Base-by-base conservation (phyloP, 192 early-diverging fungal species). In the Backusella liffmaniae region DNA sequence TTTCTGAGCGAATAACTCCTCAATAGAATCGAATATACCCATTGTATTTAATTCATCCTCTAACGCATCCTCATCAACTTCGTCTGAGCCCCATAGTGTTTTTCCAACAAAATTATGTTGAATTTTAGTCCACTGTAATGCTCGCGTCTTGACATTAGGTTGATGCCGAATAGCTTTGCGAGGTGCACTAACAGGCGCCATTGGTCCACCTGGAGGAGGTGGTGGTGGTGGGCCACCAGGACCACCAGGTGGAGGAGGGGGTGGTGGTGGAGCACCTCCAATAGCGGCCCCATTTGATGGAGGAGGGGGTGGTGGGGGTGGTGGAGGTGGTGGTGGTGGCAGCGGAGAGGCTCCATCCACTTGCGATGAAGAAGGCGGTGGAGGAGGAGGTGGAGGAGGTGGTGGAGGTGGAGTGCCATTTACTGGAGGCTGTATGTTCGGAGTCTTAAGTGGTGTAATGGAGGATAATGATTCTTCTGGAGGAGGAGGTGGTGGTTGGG, bases 121-220 rank as follows among this genome's bases (percentile, higher is more conserved):
- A 56, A 95, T 84, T 76, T 95, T 95, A 59, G 92, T 92, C 94
- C 94, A 95, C 76, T 94, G 92, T 70, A 94, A 56, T 7, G 87
- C 85, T 78, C 93, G 91, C 21, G 92, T 85, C 77, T 93, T 95
- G 76, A 90, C 90, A 67, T 90, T 90, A 21, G 94, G 84, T 72
- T 86, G 83, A 49, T 87, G 86, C 15, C 77, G 81, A 5, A 92
- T 87, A 42, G 85, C 85, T 80, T 94, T 94, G 79, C 88, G 91
- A 67, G 87, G 86, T 49, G 76, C 21, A 73, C 77, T 53, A 81
- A 84, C 34, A 82, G 77, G 79, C 76, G 74, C 44, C 46, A 70
- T 67, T 2, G 80, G 80, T 16, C 82, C 75, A 7, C 10, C 80
- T 62, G 72, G 72, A 46, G 66, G 69, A 67, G 67, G 44, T 5